Conservation (phyloP, 495 filamentous ascomycete species). For the Rhizodiscina lignyota region DNA sequence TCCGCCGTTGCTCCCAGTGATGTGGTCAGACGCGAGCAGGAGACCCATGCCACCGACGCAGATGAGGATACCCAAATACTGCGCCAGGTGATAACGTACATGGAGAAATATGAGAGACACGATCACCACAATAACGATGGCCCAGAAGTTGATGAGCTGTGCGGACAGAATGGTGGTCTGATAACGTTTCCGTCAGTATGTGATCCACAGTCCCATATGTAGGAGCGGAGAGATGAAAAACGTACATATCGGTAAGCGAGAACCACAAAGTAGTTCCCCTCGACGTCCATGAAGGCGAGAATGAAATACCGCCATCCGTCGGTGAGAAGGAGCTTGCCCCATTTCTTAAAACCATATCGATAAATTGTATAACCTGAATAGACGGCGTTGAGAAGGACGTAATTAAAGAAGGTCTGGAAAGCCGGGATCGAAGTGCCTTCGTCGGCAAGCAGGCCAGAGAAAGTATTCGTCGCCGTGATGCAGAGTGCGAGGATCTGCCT, state of each 20-base stretch:
- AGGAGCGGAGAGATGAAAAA: too few species aligned
- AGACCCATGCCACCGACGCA: conserved; percentile 89
- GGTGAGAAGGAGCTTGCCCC: conserved; percentile 38
- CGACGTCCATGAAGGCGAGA: conserved; percentile 79
- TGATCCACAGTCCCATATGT: too few species aligned
- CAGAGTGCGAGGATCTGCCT: conserved; percentile 75
- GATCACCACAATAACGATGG: conserved; percentile 81
- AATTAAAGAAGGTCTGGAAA: conserved; percentile 92
- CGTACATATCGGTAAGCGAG: conserved; percentile 86
- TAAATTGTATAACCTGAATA: conserved; percentile 76
- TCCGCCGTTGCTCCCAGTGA: conserved; percentile 50
- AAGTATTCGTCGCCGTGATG: conserved; percentile 80
- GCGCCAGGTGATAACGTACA: conserved; percentile 75
- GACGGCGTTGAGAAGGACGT: conserved; percentile 64
- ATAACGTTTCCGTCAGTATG: too few species aligned
- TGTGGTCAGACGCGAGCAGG: conserved; percentile 74
- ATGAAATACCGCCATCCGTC: conserved; percentile 93
- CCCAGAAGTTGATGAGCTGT: conserved; percentile 97
- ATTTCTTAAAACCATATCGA: conserved; percentile 60
- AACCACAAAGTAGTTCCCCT: conserved; percentile 96
- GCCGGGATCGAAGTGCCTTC: conserved; percentile 76
- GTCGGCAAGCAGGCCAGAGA: conserved; percentile 54
- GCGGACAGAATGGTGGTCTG: conserved; percentile 81
- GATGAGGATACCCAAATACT: conserved; percentile 72
- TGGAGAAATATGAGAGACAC: conserved; percentile 66